Base-by-base conservation (phyloP, 2,329 filamentous ascomycete species). In the Monosporascus sp. region DNA sequence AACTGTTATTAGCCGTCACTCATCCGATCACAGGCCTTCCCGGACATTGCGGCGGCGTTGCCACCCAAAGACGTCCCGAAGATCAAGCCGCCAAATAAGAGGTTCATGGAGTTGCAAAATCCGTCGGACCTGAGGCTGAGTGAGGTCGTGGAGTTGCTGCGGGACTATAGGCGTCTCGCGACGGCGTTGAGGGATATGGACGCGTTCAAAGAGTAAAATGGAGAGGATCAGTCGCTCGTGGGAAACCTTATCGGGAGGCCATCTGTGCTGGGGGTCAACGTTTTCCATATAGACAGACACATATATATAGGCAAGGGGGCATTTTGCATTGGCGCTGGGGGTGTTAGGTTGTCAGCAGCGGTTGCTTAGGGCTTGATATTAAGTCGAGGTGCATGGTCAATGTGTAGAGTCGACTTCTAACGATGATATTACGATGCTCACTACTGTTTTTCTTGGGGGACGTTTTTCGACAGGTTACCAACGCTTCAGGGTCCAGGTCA, bases 141-240 rank as follows among this genome's bases (percentile, higher is more conserved):
- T n/a, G 90, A 93, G 63, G 84, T 93, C 19, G 71, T 87, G 24
- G 82, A 88, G 52, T 72, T 93, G 48, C 71, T 93, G 22, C 78
- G 83, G 52, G 89, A 93, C 68, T 93, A 93, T 64, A 82, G 88
- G 62, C 77, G 89, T 51, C 71, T 93, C 47, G 88, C 87, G 0
- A 76, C 76, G 27, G 82, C 81, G 8, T 68, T 92, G 53, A 83
- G 83, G 61, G 82, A 85, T 48, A 71, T 83, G 65, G 83, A 78
- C 20, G 84, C 82, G 9, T 84, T 87, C 63, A 78, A 79, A 56
- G 73, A 74, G 53, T 61, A 56, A 31, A 46, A 46, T 17, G 52
- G 71, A 60, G 40, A 34, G 31, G 36, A n/a, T 27, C n/a, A 41
- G 20, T 19, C 8, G n/a, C 40, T 6, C 38, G 14, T 17, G 14